phyloP scores from a whole-genome alignment of 176 grass and related monocot species.

The Avena eriantha region DNA sequence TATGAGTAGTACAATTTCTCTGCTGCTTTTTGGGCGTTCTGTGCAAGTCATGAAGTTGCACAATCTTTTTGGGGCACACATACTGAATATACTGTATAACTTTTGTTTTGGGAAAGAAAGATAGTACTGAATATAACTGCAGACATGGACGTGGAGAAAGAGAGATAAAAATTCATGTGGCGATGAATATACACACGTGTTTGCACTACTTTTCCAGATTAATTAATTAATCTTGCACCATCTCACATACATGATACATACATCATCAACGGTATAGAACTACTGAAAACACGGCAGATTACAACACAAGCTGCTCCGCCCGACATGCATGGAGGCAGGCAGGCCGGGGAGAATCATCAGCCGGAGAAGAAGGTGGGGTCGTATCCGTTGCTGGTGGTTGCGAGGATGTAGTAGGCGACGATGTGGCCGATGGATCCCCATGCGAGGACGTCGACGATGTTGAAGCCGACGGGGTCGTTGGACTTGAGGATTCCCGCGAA shows the following conservation, averaged over 20 bases:
- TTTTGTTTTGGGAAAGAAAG: not conserved
- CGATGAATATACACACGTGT: constrained; percentile 41
- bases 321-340: not conserved
- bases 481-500: constrained; percentile 78
- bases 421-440: constrained; percentile 97
- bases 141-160: constrained; percentile 8
- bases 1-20: not conserved
- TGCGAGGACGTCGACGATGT: constrained; percentile 89
- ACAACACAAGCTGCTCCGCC: constrained; percentile 18
- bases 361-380: constrained; percentile 78
- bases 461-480: constrained; percentile 98
- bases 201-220: constrained; percentile 47
- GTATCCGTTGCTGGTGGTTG: constrained; percentile 96
- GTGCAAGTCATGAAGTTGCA: not conserved
- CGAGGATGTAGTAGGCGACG: constrained; percentile 99
- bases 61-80: not conserved
- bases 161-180: constrained; percentile 27
- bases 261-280: constrained; percentile 14
- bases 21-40: not conserved
- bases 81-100: not conserved
- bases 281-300: constrained; percentile 26
- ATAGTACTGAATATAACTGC: not conserved
- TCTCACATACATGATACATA: constrained; percentile 41
- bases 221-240: constrained; percentile 33
- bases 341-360: constrained; percentile 12